A percentile compares a stretch with the other conserved stretches of the same genome.
Evolutionary conservation across 2,329 filamentous ascomycete genomes (phyloP).

Genomic region (Pleoardoris graminearum): DNA sequence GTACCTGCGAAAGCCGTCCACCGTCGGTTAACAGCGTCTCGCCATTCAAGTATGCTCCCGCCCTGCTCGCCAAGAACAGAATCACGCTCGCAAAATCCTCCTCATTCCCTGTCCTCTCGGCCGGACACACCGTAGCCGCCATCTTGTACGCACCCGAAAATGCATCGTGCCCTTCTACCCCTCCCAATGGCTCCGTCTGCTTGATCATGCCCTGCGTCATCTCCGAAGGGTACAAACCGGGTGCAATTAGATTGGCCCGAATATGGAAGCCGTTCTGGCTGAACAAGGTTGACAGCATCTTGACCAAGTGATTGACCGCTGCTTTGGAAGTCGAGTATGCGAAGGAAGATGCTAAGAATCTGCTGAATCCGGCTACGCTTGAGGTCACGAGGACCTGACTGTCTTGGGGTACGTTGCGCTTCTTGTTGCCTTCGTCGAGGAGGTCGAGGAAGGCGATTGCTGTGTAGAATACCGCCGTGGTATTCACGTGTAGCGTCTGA

Average conservation of each 20-base stretch:
- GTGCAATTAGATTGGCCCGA: slow-evolving; percentile 55
- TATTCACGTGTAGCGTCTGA: slow-evolving; percentile 47
- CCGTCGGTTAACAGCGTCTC: slow-evolving; percentile 5
- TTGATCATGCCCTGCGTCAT: slow-evolving; percentile 15
- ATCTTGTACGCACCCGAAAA: slow-evolving; percentile 9
- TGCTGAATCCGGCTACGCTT: slow-evolving; percentile 23
- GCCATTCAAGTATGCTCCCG: slow-evolving; percentile 50
- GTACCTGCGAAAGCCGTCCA: slow-evolving; percentile 1
- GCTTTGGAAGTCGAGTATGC: slow-evolving; percentile 48
- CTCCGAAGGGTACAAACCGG: slow-evolving; percentile 44
- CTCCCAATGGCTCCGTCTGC: slow-evolving; percentile 12
- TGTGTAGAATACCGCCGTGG: slow-evolving; percentile 48
- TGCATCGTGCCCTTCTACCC: neutral
- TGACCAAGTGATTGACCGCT: slow-evolving; percentile 53
- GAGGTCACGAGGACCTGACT: slow-evolving; percentile 29
- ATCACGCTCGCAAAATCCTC: slow-evolving; percentile 68
- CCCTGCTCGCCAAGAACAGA: slow-evolving; percentile 66
- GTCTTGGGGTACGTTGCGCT: slow-evolving; percentile 13
- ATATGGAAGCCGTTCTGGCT: slow-evolving; percentile 47
- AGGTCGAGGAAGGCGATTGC: slow-evolving; percentile 47
- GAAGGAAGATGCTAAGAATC: slow-evolving; percentile 18
- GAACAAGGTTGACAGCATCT: slow-evolving; percentile 52
- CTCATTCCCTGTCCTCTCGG: slow-evolving; percentile 63
- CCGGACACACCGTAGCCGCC: slow-evolving; percentile 44
- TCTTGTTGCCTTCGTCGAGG: slow-evolving; percentile 47